phyloP scores from a whole-genome alignment of 1,284 basidiomycete species.

The Agroathelia rolfsii region DNA sequence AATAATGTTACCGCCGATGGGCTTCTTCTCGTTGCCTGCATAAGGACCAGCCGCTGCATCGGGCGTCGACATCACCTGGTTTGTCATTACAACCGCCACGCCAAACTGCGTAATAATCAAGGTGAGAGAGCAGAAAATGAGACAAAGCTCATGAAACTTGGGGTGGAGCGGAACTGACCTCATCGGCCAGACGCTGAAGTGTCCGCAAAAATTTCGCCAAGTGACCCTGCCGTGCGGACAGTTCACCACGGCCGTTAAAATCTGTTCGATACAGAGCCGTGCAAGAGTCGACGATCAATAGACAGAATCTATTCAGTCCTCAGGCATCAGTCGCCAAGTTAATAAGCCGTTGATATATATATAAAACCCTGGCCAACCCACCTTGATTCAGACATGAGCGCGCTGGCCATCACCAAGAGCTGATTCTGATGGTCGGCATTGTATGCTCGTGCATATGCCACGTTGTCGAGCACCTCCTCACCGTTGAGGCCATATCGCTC shows the following conservation, averaged over 20 bases:
- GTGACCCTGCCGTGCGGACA: conserved; percentile 92
- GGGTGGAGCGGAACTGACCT: conserved; percentile 41
- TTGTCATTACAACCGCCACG: conserved; percentile 94
- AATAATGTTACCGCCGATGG: conserved; percentile 95
- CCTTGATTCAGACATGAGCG: conserved; percentile 96
- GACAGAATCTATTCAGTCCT: conserved; percentile 76
- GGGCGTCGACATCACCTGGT: conserved; percentile 98
- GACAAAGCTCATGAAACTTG: conserved; percentile 10
- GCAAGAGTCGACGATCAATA: conserved; percentile 94
- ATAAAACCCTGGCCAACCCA: conserved; percentile 30
- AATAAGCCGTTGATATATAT: too few species aligned
- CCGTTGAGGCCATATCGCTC: conserved; percentile 94
- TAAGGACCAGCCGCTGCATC: conserved; percentile 90
- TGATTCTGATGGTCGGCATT: conserved; percentile 97
- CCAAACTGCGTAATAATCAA: conserved; percentile 87
- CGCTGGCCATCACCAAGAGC: conserved; percentile 85
- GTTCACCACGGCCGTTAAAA: conserved; percentile 91
- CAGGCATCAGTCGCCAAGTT: too few species aligned
- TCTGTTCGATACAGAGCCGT: conserved; percentile 96
- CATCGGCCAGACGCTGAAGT: conserved; percentile 89
- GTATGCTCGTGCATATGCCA: conserved; percentile 97
- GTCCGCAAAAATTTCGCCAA: conserved; percentile 95
- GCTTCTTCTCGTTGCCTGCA: conserved; percentile 89
- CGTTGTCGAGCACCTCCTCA: conserved; percentile 96
- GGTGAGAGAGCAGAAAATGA: too few species aligned